A percentile compares a stretch with the other conserved stretches of the same genome.
Evolutionary conservation across 163 green algal genomes (phyloP).

Genomic region (Prototheca cutis): DNA sequence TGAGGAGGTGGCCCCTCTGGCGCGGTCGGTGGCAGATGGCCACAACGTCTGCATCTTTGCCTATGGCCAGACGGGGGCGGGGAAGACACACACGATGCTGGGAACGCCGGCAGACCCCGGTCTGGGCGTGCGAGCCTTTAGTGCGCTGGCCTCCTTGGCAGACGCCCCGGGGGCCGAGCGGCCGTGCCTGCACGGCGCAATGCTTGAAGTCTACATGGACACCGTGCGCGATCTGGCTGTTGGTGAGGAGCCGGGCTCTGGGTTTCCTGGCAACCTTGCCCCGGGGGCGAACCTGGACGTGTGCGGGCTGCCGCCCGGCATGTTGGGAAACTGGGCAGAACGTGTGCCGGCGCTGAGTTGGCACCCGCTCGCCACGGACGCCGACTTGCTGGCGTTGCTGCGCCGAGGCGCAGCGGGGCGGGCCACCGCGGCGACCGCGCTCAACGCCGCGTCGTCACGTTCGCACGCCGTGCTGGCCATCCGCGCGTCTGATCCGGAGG

Average conservation of each 20-base stretch:
- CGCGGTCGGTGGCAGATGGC: conserved; percentile 30
- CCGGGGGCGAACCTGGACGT: conserved; percentile 15
- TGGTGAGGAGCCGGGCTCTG: conserved; percentile 36
- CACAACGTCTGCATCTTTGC: conserved; percentile 84
- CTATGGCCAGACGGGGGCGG: conserved; percentile 78
- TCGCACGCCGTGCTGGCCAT: conserved; percentile 59
- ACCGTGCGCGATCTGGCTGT: conserved; percentile 28
- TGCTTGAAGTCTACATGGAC: conserved; percentile 59
- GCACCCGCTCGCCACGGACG: conserved; percentile 53
- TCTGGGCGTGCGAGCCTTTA: conserved; percentile 40
- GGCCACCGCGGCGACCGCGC: conserved; percentile 48
- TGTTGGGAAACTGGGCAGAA: conserved; percentile 12
- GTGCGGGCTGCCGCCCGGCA: conserved; percentile 15
- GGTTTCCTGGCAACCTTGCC: too few relatives aligned
- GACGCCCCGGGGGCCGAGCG: conserved; percentile 34
- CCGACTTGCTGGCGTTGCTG: conserved; percentile 46
- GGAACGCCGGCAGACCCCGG: conserved; percentile 29
- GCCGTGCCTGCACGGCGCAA: conserved; percentile 48
- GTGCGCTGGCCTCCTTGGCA: conserved; percentile 39
- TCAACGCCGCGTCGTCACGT: conserved; percentile 56
- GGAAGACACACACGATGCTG: conserved; percentile 93
- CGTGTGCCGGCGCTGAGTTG: conserved; percentile 56
- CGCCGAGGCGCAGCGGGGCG: conserved; percentile 37
- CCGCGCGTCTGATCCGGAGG: conserved; percentile 49
- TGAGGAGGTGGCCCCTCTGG: conserved; percentile 27